Base-by-base conservation (phyloP, 176 grass and related monocot genomes). In the Dactylis glomerata region DNA sequence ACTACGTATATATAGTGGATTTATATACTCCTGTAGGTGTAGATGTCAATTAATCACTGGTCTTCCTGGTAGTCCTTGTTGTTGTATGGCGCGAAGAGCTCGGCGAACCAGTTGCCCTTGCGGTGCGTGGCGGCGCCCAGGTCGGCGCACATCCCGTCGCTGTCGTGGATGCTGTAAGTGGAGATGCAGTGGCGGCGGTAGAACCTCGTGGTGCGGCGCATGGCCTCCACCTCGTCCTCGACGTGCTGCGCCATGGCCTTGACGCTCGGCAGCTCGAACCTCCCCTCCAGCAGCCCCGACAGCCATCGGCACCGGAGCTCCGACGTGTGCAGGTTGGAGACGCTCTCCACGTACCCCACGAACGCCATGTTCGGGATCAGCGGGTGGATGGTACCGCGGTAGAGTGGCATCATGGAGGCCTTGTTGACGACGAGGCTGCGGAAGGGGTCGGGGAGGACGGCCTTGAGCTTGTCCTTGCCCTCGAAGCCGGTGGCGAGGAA, bases 151-250 rank as follows among this genome's bases (percentile, higher is more conserved):
- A 99, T 99, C 38, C 86, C 93, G 83, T 99, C 96, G 86, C 96
- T 99, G 91, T 99, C 93, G 47, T 88, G 80, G 91, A 99, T 99
- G 91, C 96, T 99, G 87, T 93, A 99, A 27, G 93, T 99, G 78
- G 96, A 99, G 81, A 99, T 99, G 93, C 96, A 99, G 71, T 99
- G 96, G 63, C 96, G 96, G 68, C 90, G 88, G 86, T 96, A 99
- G 93, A 99, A 99, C 22, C 93, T 24, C 51, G 96, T 99, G 10
- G 96, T 99, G 52, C 91, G 89, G 23, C 81, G 87, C 96, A 99
- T 99, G 45, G 89, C 93, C 33, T 92, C 93, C 17, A 90, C 80
- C 91, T 99, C 96, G 27, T 42, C 63, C 52, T 76, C 41, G 19
- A 89, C 91, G 83, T 91, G 93, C 68, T 62, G 5, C 50, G 87